Conservation (phyloP, 2,329 filamentous ascomycete species). For the Monilinia laxa region DNA sequence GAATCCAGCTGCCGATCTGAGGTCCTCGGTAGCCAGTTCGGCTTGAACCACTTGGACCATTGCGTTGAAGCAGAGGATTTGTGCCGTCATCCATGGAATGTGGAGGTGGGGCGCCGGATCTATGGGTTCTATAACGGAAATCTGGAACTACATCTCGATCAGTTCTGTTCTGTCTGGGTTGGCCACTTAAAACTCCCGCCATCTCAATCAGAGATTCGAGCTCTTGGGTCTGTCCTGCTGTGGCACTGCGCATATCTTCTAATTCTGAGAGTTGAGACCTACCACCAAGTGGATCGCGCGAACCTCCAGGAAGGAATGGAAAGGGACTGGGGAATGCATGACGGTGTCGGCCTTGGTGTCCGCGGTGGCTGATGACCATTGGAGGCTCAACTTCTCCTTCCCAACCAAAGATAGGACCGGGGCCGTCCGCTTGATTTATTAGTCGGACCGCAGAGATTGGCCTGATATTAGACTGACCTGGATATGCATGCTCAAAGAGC, state of each 20-base stretch:
- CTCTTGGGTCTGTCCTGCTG: slow-evolving; percentile 1
- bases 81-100: slow-evolving; percentile 72
- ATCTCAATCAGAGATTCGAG: slow-evolving; percentile 1
- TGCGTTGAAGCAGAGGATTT: slow-evolving; percentile 80
- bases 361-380: slow-evolving; percentile 44
- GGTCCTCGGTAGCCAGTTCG: slow-evolving; percentile 50
- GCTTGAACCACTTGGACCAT: slow-evolving; percentile 41
- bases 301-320: slow-evolving; percentile 59
- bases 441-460: slow-evolving; percentile 15
- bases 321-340: slow-evolving; percentile 59
- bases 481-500: slow-evolving; percentile 57
- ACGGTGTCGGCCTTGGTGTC: slow-evolving; percentile 53
- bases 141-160: slow-evolving; percentile 40
- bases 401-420: slow-evolving; percentile 52
- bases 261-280: slow-evolving; percentile 38
- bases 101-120: slow-evolving; percentile 49
- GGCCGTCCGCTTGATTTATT: slow-evolving; percentile 29
- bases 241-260: background rate
- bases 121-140: slow-evolving; percentile 50
- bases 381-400: slow-evolving; percentile 54
- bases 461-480: slow-evolving; percentile 47
- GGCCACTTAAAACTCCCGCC: background rate
- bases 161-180: slow-evolving; percentile 33
- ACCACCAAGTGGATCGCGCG: slow-evolving; percentile 55
- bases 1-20: slow-evolving; percentile 53